Percentiles rank a stretch among this genome's conserved stretches.
Evolutionary conservation across 805 yeast species (phyloP).

Genomic region (Yamadazyma endophytica): DNA sequence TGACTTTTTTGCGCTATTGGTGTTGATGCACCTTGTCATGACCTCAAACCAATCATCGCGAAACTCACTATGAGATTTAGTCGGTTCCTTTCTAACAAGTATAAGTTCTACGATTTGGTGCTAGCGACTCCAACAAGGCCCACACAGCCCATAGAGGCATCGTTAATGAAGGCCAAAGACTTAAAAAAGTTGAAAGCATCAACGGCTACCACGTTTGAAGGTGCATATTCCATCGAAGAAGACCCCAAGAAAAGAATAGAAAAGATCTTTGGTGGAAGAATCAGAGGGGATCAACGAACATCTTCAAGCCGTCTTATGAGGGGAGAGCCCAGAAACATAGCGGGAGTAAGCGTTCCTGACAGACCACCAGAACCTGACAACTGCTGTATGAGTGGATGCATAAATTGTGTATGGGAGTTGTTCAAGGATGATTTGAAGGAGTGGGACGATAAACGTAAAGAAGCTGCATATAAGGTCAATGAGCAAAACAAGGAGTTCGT

Average conservation of each 20-base stretch:
- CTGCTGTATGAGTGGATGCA: constrained; percentile 97
- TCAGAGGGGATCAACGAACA: constrained; percentile 47
- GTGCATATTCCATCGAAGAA: constrained; percentile 22
- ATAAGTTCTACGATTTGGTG: constrained; percentile 35
- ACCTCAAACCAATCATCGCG: too few species aligned
- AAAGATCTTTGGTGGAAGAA: constrained; percentile 52
- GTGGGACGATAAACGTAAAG: constrained; percentile 60
- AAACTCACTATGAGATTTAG: too few species aligned
- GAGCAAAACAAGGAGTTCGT: constrained; percentile 29
- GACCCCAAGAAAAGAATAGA: constrained; percentile 46
- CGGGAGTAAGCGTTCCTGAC: constrained; percentile 76
- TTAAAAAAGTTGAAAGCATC: constrained; percentile 14
- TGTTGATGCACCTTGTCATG: too few species aligned
- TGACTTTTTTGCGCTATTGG: too few species aligned
- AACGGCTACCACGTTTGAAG: constrained; percentile 26
- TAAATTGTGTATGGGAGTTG: constrained; percentile 95
- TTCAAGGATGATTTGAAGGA: constrained; percentile 83
- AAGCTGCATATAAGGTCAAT: constrained; percentile 48
- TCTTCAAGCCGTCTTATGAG: constrained; percentile 32
- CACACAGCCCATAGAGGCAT: constrained; percentile 27
- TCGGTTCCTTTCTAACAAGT: too few species aligned
- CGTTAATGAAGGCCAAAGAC: constrained; percentile 19
- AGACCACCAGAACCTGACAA: constrained; percentile 88
- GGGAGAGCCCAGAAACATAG: constrained; percentile 34
- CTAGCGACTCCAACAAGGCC: constrained; percentile 31